Evolutionary conservation across 108 stramenopile species (phyloP).

Genomic region (Cyclotella atomus): DNA sequence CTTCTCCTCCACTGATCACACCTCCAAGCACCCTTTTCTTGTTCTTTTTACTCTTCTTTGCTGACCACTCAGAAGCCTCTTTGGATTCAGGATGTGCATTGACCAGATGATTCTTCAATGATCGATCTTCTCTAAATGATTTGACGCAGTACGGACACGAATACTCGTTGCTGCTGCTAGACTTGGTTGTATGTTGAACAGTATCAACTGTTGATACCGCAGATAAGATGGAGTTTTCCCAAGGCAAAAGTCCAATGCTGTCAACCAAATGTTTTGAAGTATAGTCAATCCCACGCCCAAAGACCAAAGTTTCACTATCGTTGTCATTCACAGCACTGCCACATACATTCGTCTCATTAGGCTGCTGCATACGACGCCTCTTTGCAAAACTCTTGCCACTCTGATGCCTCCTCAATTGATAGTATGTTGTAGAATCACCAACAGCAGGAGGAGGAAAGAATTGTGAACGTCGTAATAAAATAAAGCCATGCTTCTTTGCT

Average conservation of each 20-base stretch:
- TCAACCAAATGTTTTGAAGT: neutral
- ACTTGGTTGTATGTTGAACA: neutral
- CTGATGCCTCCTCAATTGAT: slow-evolving; percentile 81
- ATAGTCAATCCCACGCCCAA: slow-evolving; percentile 56
- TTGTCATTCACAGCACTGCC: neutral
- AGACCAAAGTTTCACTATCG: slow-evolving; percentile 75
- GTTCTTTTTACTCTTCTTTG: slow-evolving; percentile 36
- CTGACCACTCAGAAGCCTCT: slow-evolving; percentile 35
- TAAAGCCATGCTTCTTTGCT: slow-evolving; percentile 65
- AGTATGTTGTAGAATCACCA: slow-evolving; percentile 39
- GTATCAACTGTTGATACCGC: neutral
- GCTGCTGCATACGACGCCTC: slow-evolving; percentile 37
- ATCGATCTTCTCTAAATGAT: slow-evolving; percentile 69
- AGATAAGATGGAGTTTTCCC: slow-evolving; percentile 8
- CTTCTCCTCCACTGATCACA: neutral
- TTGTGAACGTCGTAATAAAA: slow-evolving; percentile 49
- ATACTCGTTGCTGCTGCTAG: neutral
- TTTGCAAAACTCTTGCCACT: slow-evolving; percentile 81
- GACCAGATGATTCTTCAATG: slow-evolving; percentile 69
- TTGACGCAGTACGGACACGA: slow-evolving; percentile 53
- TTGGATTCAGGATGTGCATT: slow-evolving; percentile 46
- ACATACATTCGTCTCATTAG: neutral
- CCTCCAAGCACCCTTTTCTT: slow-evolving; percentile 30
- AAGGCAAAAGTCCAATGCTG: slow-evolving; percentile 31
- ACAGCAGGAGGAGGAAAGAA: slow-evolving; percentile 63